phyloP scores from a whole-genome alignment of 1,139 yeast species.

The Torulaspora pretoriensis region DNA sequence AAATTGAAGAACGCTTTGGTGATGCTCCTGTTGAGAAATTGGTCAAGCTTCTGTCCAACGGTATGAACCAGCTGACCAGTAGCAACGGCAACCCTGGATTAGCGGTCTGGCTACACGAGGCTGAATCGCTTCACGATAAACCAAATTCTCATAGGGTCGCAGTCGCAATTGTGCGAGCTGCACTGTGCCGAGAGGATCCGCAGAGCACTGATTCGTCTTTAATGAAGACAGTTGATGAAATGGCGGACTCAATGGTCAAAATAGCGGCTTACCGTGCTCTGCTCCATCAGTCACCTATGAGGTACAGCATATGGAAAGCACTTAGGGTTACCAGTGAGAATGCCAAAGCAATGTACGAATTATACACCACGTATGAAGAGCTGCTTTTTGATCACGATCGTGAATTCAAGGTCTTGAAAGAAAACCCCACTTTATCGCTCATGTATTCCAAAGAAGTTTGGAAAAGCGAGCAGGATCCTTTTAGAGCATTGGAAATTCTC shows the following conservation, averaged over 20 bases:
- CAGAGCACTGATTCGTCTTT: background rate
- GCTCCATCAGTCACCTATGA: conserved; percentile 45
- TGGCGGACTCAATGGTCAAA: conserved; percentile 15
- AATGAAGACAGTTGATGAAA: background rate
- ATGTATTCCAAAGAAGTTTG: conserved; percentile 73
- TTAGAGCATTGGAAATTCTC: conserved; percentile 53
- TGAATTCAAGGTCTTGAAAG: conserved; percentile 41
- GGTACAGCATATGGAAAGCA: conserved; percentile 53
- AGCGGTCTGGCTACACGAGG: conserved; percentile 48
- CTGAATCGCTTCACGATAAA: conserved; percentile 40
- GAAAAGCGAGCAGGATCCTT: conserved; percentile 45
- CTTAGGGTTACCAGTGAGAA: conserved; percentile 47
- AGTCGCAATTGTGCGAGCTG: conserved; percentile 25
- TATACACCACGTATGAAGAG: conserved; percentile 50
- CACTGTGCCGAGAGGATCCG: conserved; percentile 26
- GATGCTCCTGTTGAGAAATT: conserved; percentile 42
- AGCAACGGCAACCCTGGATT: conserved; percentile 47
- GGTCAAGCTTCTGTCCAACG: conserved; percentile 47
- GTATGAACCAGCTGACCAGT: conserved; percentile 45
- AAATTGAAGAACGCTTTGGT: conserved; percentile 58
- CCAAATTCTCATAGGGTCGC: conserved; percentile 27
- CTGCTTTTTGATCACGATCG: conserved; percentile 38
- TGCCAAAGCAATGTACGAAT: conserved; percentile 32
- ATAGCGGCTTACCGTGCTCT: conserved; percentile 16
- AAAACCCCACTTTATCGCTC: conserved; percentile 50